These are phyloP conservation scores for Tagetes patula DNA, from an alignment of 129 eudicot species.

Conservation along the genomic window DNA sequence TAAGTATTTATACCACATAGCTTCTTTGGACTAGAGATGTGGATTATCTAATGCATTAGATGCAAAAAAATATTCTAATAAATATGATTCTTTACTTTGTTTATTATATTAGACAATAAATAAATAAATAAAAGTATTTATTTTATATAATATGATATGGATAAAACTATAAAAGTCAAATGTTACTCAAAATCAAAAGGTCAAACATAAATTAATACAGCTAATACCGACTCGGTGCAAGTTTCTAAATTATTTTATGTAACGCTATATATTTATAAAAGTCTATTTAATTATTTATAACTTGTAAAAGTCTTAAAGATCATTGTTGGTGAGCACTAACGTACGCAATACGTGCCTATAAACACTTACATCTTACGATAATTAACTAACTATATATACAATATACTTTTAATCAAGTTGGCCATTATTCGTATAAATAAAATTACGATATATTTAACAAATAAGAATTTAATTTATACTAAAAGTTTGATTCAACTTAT, in stretches of 20 bases:
- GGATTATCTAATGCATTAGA: background rate
- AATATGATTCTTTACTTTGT: background rate
- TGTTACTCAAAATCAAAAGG: conserved; percentile 17
- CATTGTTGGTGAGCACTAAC: conserved; percentile 26
- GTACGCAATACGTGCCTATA: conserved; percentile 20
- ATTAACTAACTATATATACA: background rate
- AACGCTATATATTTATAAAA: background rate
- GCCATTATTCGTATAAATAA: background rate
- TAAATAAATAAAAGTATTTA: background rate
- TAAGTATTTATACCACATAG: no score
- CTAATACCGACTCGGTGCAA: conserved; percentile 12
- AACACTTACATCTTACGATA: background rate
- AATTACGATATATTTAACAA: background rate
- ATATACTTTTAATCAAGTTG: conserved; percentile 1
- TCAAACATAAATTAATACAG: conserved; percentile 30
- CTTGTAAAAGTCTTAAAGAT: background rate
- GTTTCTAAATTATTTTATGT: background rate
- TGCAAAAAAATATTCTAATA: background rate
- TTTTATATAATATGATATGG: background rate
- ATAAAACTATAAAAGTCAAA: conserved; percentile 3
- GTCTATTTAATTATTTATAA: background rate
- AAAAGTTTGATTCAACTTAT: no score
- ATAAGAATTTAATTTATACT: no score
- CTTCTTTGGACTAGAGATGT: background rate
- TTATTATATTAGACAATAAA: background rate